Percentiles rank a stretch among this genome's conserved stretches.
Conservation (phyloP, 2,329 filamentous ascomycete genomes). For the Fusarium camptoceras region DNA sequence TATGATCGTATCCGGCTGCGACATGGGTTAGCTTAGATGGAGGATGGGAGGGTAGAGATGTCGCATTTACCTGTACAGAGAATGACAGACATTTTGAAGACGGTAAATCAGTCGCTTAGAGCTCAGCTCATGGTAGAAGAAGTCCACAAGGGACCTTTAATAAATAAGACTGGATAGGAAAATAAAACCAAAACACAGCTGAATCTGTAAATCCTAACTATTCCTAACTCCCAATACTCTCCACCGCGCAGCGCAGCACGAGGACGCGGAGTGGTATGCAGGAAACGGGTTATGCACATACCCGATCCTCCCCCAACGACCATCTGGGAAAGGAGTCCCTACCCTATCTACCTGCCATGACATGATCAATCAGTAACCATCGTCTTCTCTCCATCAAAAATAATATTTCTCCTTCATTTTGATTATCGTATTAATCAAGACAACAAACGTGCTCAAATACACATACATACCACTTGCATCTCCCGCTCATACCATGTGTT, state of each 20-base stretch:
- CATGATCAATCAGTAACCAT: neutral
- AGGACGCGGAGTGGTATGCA: constrained; percentile 25
- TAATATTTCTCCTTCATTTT: neutral
- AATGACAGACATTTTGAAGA: constrained; percentile 67
- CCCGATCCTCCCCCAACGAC: neutral
- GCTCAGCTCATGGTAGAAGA: constrained; percentile 44
- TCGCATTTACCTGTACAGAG: constrained; percentile 67
- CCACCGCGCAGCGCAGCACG: constrained; percentile 10
- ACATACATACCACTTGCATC: neutral
- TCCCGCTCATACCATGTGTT: neutral
- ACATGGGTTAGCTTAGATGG: constrained; percentile 37
- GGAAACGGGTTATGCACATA: constrained; percentile 32
- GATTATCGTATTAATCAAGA: neutral
- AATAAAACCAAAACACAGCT: constrained; percentile 8
- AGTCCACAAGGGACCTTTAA: constrained; percentile 33
- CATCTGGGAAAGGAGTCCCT: neutral
- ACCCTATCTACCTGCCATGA: neutral
- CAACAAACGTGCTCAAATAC: neutral
- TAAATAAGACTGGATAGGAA: constrained; percentile 2
- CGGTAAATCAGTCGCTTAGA: constrained; percentile 25
- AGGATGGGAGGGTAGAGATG: neutral
- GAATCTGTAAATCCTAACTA: constrained; percentile 15
- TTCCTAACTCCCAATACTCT: constrained; percentile 37
- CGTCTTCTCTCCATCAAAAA: neutral
- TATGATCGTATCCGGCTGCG: constrained; percentile 71